phyloP scores from a whole-genome alignment of 129 eudicot genomes.

The Apium graveolens region DNA sequence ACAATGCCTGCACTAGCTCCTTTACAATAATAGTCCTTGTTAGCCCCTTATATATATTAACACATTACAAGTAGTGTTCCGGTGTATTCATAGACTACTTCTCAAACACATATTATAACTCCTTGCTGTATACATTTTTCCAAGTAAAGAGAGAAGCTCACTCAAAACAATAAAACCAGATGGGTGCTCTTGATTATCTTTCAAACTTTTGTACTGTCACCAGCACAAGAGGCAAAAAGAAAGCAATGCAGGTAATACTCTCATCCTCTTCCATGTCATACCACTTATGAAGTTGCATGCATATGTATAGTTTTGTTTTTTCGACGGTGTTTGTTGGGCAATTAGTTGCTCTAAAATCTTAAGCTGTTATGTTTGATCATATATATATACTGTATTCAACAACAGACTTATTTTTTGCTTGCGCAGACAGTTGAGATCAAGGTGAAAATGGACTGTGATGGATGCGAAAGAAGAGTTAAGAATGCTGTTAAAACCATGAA shows the following conservation, averaged over 20 bases:
- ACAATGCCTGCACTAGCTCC: background rate
- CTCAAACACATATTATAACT: background rate
- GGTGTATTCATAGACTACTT: background rate
- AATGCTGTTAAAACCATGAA: constrained; percentile 70
- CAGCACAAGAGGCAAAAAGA: constrained; percentile 57
- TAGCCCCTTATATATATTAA: background rate
- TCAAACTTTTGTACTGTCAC: constrained; percentile 74
- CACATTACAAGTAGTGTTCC: background rate
- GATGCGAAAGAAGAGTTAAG: constrained; percentile 91
- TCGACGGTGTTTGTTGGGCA: no score
- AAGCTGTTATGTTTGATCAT: no score
- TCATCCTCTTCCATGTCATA: background rate
- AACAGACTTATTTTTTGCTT: no score
- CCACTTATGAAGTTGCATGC: no score
- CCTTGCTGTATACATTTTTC: background rate
- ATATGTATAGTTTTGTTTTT: background rate
- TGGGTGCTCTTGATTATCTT: constrained; percentile 95
- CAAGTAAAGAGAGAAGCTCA: constrained; percentile 5
- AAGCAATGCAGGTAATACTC: constrained; percentile 75
- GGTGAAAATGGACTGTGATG: constrained; percentile 97
- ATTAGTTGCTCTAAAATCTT: no score
- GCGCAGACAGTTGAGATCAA: constrained; percentile 83
- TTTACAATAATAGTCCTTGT: background rate
- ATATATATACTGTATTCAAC: no score
- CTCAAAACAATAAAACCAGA: constrained; percentile 13